Evolutionary conservation across 2,329 filamentous ascomycete genomes (phyloP).

Genomic region (Sporothrix inflata): DNA sequence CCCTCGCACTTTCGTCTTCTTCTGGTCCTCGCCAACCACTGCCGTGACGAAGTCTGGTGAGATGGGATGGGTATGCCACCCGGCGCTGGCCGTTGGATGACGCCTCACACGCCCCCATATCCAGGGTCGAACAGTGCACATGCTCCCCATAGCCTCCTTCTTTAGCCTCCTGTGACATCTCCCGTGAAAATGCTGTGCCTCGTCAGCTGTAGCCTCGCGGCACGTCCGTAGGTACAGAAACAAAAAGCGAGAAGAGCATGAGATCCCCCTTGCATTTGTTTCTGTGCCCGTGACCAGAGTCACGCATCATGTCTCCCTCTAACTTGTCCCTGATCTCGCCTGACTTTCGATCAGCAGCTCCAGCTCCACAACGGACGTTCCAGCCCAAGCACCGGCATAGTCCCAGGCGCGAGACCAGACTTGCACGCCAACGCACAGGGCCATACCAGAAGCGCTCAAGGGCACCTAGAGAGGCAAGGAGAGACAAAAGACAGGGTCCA

Average conservation of each 20-base stretch:
- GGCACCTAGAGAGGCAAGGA: not conserved
- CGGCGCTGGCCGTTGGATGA: not conserved
- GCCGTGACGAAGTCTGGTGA: not conserved
- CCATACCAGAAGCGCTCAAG: conserved; percentile 6
- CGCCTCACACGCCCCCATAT: no score
- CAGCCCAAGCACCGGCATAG: not conserved
- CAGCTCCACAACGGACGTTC: not conserved
- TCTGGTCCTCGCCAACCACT: not conserved
- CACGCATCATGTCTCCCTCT: not conserved
- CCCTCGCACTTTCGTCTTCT: not conserved
- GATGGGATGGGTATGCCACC: not conserved
- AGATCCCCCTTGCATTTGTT: not conserved
- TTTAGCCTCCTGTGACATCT: no score
- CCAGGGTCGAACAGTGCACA: no score
- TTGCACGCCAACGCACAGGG: not conserved
- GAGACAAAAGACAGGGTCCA: not conserved
- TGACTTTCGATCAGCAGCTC: not conserved
- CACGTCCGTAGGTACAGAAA: not conserved
- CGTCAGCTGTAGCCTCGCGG: not conserved
- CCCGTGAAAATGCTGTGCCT: not conserved
- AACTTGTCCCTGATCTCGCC: not conserved
- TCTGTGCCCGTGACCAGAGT: not conserved
- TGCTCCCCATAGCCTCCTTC: not conserved
- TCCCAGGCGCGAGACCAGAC: not conserved
- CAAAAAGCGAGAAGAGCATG: not conserved